A percentile compares a stretch with the other conserved stretches of the same genome.
Conservation (phyloP, 2,329 filamentous ascomycete species). For the Sporothrix brunneoviolacea region DNA sequence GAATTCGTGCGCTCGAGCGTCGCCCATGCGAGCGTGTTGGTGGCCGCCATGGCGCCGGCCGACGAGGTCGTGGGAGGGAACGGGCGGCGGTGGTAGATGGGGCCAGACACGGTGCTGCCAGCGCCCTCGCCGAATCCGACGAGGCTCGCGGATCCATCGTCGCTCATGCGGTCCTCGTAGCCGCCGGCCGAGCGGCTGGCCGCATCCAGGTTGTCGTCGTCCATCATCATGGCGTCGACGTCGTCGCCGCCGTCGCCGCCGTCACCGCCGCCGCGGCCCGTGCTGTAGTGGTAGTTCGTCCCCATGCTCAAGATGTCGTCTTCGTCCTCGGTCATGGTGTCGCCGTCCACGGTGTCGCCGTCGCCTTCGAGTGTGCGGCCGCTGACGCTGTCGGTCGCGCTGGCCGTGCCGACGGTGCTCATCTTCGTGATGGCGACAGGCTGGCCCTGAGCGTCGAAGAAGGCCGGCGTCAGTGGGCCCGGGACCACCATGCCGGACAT, state of each 20-base stretch:
- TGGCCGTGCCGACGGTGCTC: constrained; percentile 86
- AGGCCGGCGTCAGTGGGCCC: constrained; percentile 53
- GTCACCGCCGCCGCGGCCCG: constrained; percentile 33
- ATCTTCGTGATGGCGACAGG: constrained; percentile 65
- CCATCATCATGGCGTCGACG: constrained; percentile 33
- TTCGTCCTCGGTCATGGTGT: constrained; percentile 39
- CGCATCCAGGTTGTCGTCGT: constrained; percentile 47
- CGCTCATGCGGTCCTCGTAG: constrained; percentile 69
- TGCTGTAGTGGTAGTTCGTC: constrained; percentile 47
- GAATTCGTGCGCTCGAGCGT: constrained; percentile 44
- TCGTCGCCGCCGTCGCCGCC: constrained; percentile 15
- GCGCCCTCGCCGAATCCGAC: constrained; percentile 93
- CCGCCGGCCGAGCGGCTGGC: constrained; percentile 42
- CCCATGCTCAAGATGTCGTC: constrained; percentile 64
- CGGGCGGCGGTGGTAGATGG: constrained; percentile 55
- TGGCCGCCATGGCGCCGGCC: constrained; percentile 24
- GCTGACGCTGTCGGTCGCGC: constrained; percentile 64
- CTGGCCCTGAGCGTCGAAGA: constrained; percentile 73
- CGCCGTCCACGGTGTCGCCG: constrained; percentile 40
- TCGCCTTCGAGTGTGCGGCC: constrained; percentile 27
- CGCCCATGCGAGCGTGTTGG: constrained; percentile 27
- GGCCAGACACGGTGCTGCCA: constrained; percentile 74
- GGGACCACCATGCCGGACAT: constrained; percentile 12
- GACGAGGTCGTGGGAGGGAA: constrained; percentile 26
- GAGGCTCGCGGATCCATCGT: constrained; percentile 74